phyloP scores from a whole-genome alignment of 371 early-diverging fungal genomes.

The Syncephalastrum monosporum region DNA sequence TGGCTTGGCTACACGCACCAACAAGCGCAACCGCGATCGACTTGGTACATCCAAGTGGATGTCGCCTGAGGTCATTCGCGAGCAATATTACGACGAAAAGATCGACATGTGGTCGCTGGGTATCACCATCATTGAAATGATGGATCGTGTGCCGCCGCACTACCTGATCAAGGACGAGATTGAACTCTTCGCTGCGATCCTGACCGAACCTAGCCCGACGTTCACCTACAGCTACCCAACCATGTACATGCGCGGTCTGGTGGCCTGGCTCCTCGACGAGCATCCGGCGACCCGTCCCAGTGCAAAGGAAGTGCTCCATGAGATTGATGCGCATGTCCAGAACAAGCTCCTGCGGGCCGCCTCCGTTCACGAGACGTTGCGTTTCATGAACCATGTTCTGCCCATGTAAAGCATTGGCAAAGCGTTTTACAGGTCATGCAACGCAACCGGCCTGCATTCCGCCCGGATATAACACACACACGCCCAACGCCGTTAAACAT shows the following conservation, averaged over 20 bases:
- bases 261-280: conserved; percentile 48
- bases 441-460: no score
- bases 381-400: conserved; percentile 43
- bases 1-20: conserved; percentile 44
- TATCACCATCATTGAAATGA: conserved; percentile 53
- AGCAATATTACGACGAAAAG: conserved; percentile 45
- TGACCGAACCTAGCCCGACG: conserved; percentile 44
- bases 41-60: conserved; percentile 62
- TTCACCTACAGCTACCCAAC: conserved; percentile 46
- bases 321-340: conserved; percentile 47
- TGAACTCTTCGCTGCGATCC: conserved; percentile 42
- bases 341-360: conserved; percentile 35
- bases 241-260: conserved; percentile 50
- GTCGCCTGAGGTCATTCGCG: conserved; percentile 55
- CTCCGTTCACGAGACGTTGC: conserved; percentile 29
- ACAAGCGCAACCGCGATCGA: conserved; percentile 39
- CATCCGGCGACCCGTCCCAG: conserved; percentile 37
- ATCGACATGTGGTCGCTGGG: conserved; percentile 57
- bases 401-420: conserved; percentile 10
- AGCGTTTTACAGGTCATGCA: no score
- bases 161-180: conserved; percentile 40
- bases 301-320: conserved; percentile 38
- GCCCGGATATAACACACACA: no score
- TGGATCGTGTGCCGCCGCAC: conserved; percentile 54
- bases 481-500: no score